Evolutionary conservation across 2,329 filamentous ascomycete genomes (phyloP).

Genomic region (Aspergillus vadensis): DNA sequence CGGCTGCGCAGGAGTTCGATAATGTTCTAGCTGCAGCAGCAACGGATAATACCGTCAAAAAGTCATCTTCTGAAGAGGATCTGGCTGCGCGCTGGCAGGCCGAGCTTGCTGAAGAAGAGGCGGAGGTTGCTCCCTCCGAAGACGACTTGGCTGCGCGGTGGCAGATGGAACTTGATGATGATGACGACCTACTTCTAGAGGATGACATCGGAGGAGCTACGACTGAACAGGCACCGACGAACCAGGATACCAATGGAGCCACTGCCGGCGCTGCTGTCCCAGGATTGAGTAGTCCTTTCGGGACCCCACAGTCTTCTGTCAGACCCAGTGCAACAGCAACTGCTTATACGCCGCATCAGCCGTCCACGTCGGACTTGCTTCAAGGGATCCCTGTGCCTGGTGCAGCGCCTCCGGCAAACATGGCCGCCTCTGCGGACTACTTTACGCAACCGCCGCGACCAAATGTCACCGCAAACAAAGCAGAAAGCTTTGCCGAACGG

Average conservation of each 20-base stretch:
- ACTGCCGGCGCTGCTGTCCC: constrained; percentile 12
- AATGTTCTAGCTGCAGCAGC: constrained; percentile 25
- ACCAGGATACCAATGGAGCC: constrained; percentile 28
- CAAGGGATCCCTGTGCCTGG: constrained; percentile 35
- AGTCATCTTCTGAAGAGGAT: constrained; percentile 55
- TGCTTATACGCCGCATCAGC: constrained; percentile 55
- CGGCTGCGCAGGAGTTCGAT: constrained; percentile 60
- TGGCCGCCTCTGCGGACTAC: constrained; percentile 26
- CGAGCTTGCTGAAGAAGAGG: constrained; percentile 55
- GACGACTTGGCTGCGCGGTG: constrained; percentile 73
- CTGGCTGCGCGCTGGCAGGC: constrained; percentile 81
- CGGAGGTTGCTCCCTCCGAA: constrained; percentile 54
- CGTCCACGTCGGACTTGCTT: constrained; percentile 52
- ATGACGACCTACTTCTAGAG: constrained; percentile 82
- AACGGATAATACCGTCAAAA: constrained; percentile 23
- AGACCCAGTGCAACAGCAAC: constrained; percentile 34
- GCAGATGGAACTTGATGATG: constrained; percentile 57
- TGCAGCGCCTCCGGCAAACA: constrained; percentile 18
- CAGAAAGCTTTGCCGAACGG: constrained; percentile 87
- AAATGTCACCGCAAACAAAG: constrained; percentile 49
- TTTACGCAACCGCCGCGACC: constrained; percentile 31
- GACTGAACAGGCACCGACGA: constrained; percentile 22
- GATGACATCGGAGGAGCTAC: constrained; percentile 43
- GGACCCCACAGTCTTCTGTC: constrained; percentile 27
- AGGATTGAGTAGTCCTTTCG: constrained; percentile 30